Percentiles rank a stretch among this genome's conserved stretches.
These are phyloP conservation scores for Linaria vulgaris DNA, from an alignment of 257 asterid species.

Conservation along the genomic window DNA sequence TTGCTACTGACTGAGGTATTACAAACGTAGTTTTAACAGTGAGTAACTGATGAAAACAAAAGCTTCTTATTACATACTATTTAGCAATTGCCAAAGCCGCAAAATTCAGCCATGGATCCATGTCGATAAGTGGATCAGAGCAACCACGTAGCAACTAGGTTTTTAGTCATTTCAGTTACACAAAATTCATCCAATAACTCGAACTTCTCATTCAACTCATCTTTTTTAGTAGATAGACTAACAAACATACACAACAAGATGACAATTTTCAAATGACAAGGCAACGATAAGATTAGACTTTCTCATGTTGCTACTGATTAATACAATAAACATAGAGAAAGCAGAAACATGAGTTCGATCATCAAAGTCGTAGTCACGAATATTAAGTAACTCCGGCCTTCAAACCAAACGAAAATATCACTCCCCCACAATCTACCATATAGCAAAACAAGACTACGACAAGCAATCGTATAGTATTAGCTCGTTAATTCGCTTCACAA, in stretches of 20 bases:
- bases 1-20: background rate
- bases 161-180: too few relatives aligned
- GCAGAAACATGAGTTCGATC: too few relatives aligned
- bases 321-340: too few relatives aligned
- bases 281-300: background rate
- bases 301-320: conserved; percentile 4
- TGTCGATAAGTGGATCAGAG: too few relatives aligned
- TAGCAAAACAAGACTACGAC: too few relatives aligned
- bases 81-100: too few relatives aligned
- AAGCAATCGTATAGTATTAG: background rate
- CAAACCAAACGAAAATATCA: too few relatives aligned
- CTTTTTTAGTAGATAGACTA: background rate
- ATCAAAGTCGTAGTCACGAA: too few relatives aligned
- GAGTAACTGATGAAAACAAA: background rate
- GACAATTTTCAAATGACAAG: background rate
- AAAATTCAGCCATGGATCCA: background rate
- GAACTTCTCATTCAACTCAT: too few relatives aligned
- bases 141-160: too few relatives aligned
- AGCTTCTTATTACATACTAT: background rate
- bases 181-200: too few relatives aligned
- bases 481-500: too few relatives aligned
- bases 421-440: background rate
- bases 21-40: background rate
- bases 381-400: background rate
- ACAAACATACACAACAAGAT: background rate